Base-by-base conservation (phyloP, 371 early-diverging fungal genomes). In the Mortierella sp. region DNA sequence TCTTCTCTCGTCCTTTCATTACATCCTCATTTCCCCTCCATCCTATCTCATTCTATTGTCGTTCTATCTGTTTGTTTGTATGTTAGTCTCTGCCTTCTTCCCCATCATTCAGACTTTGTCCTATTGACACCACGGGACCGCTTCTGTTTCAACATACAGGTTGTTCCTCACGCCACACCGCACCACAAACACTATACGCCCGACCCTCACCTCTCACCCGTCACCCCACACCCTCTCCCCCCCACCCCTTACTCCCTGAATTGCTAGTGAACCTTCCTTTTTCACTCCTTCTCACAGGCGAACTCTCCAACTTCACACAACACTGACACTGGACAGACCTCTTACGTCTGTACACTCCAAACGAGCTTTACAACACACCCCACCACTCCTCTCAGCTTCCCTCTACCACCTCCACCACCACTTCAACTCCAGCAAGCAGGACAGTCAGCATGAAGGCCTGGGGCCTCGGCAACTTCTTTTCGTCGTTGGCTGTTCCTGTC, bases 401-500 rank as follows among this genome's bases (percentile, higher is more conserved):
- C 21, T 10, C n/a, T 13, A 1, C 19, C 58, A 21, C 33, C 22
- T 5, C 19, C 58, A 21, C 33, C 58, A 21, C 43, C 58, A 8
- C 21, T 24, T 58, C 47, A 45, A 7, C 33, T 32, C 58, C 3
- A 58, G 58, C 24, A 41, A 41, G 22, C 67, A 45, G 45, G 58
- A 22, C 45, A 57, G 19, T 41, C 45, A 63, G 16, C 50, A 78
- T 80, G 81, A 80, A 69, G 81, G 71, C 81, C 74, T 85, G 86
- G 86, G 73, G 83, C 69, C 65, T 85, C 68, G 83, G 78, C 73
- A 77, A 69, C 76, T 62, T 81, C 72, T 69, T 81, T 43, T 75
- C 81, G 75, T 81, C 84, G 69, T 88, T 87, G 69, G 87, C 90
- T 41, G 82, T 92, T 21, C 93, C 94, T 52, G 85, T 87, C 48